Conservation (phyloP, 371 early-diverging fungal genomes). For the Mortierella sp. region DNA sequence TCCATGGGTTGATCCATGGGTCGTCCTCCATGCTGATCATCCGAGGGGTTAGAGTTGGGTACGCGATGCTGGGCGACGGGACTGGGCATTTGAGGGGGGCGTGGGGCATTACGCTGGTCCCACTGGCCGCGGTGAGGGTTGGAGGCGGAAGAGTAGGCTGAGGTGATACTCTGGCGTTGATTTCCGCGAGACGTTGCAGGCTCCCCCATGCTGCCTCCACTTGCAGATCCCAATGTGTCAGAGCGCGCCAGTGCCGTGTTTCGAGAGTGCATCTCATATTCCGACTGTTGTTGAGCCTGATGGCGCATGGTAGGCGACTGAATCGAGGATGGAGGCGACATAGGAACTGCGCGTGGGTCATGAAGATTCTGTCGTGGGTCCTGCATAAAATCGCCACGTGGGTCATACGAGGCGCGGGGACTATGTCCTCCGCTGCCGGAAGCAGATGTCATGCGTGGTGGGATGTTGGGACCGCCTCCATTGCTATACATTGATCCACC, state of each 20-base stretch:
- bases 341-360: neutral
- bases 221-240: slow-evolving; percentile 5
- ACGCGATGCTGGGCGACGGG: neutral
- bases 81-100: slow-evolving; percentile 34
- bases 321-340: slow-evolving; percentile 11
- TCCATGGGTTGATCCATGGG: neutral
- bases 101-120: slow-evolving; percentile 6
- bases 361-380: neutral
- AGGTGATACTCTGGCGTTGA: slow-evolving; percentile 7
- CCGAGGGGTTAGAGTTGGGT: neutral
- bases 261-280: slow-evolving; percentile 18
- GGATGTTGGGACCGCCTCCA: neutral
- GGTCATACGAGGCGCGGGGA: slow-evolving; percentile 2
- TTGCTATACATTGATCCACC: neutral
- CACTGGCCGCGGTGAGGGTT: slow-evolving; percentile 2
- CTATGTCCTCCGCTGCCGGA: neutral
- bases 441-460: neutral
- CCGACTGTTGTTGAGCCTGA: slow-evolving; percentile 11
- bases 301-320: slow-evolving; percentile 4
- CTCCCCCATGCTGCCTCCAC: slow-evolving; percentile 6
- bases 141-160: neutral
- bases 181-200: neutral
- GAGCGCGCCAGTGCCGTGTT: slow-evolving; percentile 15
- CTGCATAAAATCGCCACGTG: neutral
- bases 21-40: neutral